Evolutionary conservation across 108 stramenopile species (phyloP), one percentile per base, ranked within the genome.

Genomic region (Seminavis robusta): DNA sequence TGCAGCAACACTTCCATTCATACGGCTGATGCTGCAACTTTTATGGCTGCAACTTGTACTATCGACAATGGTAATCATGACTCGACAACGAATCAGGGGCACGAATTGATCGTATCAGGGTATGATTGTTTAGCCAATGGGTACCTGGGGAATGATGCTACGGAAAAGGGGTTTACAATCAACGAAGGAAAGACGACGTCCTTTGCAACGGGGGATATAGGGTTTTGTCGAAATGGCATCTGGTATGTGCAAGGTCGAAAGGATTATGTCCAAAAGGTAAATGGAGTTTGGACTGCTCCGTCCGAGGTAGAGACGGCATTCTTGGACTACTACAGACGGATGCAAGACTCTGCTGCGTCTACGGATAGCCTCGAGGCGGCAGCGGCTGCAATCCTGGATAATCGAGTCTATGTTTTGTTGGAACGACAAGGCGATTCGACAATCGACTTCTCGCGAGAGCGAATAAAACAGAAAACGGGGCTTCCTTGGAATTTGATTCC

Each of bases 401-500:
- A 69, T 24, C 19, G 47, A 56, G 37, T 59, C 1, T 64, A 60
- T 44, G 30, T 69, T 21, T 21, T 74, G 46, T 5, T 55, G 43
- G 26, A 59, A 48, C 2, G 42, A 42, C 33, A 10, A 52, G 26
- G 23, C 29, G 2, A 36, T 30, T 1, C 50, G 47, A 11, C 16
- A 55, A 36, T 9, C 9, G 2, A n/a, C n/a, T 75, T 75, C 59
- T 69, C 67, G 0, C 44, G 74, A 42, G 32, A 47, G 19, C 21
- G 53, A 13, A 75, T 75, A 67, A 16, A 53, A 39, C 15, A 32
- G 3, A 8, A 53, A 46, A 32, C 37, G 23, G 49, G 61, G 0
- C 33, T 75, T 28, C 74, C 74, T 43, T 69, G 67, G 67, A 68
- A 75, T 47, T 34, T 63, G 11, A 55, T 75, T 23, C 74, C 74